Percentiles rank a stretch among this genome's conserved stretches.
These are phyloP conservation scores for Trypanosoma melophagium DNA, from an alignment of 208 protist genomes.

Conservation along the genomic window DNA sequence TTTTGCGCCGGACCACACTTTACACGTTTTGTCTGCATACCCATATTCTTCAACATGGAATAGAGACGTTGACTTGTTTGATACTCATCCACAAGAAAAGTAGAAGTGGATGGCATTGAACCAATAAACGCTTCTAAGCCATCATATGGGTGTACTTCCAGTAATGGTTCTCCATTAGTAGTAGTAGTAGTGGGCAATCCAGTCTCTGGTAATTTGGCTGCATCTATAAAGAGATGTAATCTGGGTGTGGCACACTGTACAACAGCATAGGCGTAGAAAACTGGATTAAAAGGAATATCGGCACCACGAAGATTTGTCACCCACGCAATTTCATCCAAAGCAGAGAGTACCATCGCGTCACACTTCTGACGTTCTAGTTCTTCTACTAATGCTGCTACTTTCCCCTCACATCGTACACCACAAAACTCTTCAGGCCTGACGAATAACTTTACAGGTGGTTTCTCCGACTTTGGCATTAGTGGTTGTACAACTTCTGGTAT, in stretches of 20 bases:
- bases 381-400: conserved; percentile 47
- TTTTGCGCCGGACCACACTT: conserved; percentile 68
- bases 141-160: conserved; percentile 77
- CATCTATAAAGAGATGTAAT: conserved; percentile 35
- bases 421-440: conserved; percentile 64
- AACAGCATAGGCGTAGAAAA: conserved; percentile 89
- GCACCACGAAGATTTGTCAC: conserved; percentile 88
- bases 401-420: conserved; percentile 58
- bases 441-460: conserved; percentile 25
- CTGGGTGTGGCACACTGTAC: conserved; percentile 29
- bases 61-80: conserved; percentile 76
- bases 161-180: conserved; percentile 17
- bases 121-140: conserved; percentile 55
- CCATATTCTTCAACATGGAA: conserved; percentile 34
- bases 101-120: conserved; percentile 33
- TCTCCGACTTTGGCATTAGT: conserved; percentile 37
- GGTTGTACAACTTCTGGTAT: conserved; percentile 57
- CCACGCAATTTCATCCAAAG: conserved; percentile 92
- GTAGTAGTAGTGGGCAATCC: conserved; percentile 28
- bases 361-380: conserved; percentile 53
- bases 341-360: conserved; percentile 77
- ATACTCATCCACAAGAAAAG: conserved; percentile 64
- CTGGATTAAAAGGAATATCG: conserved; percentile 90
- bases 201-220: conserved; percentile 38
- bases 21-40: conserved; percentile 40